phyloP scores from a whole-genome alignment of 139 green algal species.

The Chlorella vulgaris region DNA sequence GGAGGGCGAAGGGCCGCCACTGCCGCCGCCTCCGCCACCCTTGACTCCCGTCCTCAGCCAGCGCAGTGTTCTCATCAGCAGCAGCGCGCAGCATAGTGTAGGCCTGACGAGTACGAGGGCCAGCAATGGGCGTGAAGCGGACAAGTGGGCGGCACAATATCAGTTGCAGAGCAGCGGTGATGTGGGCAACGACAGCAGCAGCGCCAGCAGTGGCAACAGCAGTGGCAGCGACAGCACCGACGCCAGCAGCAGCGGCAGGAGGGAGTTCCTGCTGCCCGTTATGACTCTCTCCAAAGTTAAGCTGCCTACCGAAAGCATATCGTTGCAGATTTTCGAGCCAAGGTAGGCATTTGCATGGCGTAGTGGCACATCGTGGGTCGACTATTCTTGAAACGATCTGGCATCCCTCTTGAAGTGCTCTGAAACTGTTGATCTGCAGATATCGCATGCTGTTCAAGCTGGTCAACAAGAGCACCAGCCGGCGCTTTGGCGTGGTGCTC shows the following conservation, averaged over 20 bases:
- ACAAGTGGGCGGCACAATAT: not conserved
- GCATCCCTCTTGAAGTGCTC: too few relatives aligned
- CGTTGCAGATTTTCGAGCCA: constrained; percentile 25
- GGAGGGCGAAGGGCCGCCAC: too few relatives aligned
- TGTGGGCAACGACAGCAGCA: not conserved
- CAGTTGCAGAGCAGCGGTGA: not conserved
- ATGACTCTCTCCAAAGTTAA: constrained; percentile 25
- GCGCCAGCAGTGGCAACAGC: not conserved
- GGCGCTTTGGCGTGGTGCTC: constrained; percentile 20
- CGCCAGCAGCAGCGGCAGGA: not conserved
- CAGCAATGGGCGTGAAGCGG: too few relatives aligned
- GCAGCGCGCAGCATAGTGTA: too few relatives aligned
- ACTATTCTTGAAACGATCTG: too few relatives aligned
- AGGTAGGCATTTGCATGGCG: too few relatives aligned
- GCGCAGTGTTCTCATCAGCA: too few relatives aligned
- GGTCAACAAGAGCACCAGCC: constrained; percentile 1
- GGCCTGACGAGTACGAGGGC: too few relatives aligned
- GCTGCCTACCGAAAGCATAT: constrained; percentile 21
- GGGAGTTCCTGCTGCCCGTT: constrained; percentile 11
- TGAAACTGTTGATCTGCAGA: too few relatives aligned
- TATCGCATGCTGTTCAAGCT: constrained; percentile 32
- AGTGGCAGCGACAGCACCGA: not conserved
- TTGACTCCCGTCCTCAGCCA: too few relatives aligned
- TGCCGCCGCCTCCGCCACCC: too few relatives aligned
- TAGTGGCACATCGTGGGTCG: too few relatives aligned